Conservation (phyloP, 257 asterid genomes). For the Prunella vulgaris region DNA sequence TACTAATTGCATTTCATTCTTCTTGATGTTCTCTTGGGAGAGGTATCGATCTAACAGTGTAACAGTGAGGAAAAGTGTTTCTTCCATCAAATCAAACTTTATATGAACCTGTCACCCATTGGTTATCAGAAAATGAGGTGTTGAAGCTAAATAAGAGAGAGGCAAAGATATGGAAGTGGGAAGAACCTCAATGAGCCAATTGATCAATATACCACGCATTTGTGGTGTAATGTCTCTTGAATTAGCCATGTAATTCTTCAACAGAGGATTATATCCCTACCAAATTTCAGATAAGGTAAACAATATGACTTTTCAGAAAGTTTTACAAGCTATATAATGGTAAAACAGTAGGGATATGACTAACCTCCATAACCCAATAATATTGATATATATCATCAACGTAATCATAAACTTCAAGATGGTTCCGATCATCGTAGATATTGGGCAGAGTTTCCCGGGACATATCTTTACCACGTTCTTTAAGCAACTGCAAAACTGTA, state of each 20-base stretch:
- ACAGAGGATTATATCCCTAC: conserved; percentile 57
- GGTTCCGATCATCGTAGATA: conserved; percentile 76
- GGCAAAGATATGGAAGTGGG: conserved; percentile 2
- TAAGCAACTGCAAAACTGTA: conserved; percentile 35
- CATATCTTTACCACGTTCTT: conserved; percentile 32
- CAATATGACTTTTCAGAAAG: neutral
- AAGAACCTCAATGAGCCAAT: conserved; percentile 91
- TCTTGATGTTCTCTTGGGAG: conserved; percentile 58
- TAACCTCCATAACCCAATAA: conserved; percentile 97
- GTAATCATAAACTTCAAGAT: conserved; percentile 83
- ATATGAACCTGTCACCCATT: conserved; percentile 58
- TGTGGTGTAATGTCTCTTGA: conserved; percentile 71
- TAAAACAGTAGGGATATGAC: conserved; percentile 6
- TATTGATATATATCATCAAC: conserved; percentile 88
- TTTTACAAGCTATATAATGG: neutral
- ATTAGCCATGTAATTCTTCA: conserved; percentile 53
- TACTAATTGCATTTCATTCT: conserved; percentile 79
- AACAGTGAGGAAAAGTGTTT: conserved; percentile 83
- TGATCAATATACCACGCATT: conserved; percentile 88
- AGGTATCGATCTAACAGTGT: conserved; percentile 70
- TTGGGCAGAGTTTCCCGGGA: conserved; percentile 51
- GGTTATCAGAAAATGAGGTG: neutral
- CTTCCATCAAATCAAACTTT: conserved; percentile 84
- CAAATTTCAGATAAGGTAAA: conserved; percentile 14
- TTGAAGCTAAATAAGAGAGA: conserved; percentile 8